Evolutionary conservation across 148 eudicot species (phyloP).

Genomic region (Fagopyrum tataricum): DNA sequence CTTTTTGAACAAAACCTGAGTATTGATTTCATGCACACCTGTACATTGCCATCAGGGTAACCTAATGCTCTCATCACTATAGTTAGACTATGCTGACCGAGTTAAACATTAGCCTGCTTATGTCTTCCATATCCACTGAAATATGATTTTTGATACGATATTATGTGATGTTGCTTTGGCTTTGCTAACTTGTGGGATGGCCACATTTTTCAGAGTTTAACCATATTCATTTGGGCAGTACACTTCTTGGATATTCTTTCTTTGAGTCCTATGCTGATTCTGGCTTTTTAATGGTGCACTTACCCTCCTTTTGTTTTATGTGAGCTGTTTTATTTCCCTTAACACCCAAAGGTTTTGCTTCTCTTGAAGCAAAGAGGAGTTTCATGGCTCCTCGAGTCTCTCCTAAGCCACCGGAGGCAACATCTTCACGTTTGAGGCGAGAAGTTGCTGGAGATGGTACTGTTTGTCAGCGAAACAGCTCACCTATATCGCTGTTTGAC

Average conservation of each 20-base stretch:
- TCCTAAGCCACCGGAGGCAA: slow-evolving; percentile 31
- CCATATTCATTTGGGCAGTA: background rate
- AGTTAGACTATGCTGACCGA: background rate
- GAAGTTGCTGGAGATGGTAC: slow-evolving; percentile 22
- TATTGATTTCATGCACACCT: background rate
- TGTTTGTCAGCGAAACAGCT: slow-evolving; percentile 20
- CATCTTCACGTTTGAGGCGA: slow-evolving; percentile 23
- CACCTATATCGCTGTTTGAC: slow-evolving; percentile 21
- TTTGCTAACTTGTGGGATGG: background rate
- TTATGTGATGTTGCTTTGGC: background rate
- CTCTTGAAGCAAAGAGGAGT: slow-evolving; percentile 88
- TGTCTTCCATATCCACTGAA: background rate
- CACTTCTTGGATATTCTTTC: background rate
- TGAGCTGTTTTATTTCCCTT: slow-evolving; percentile 24
- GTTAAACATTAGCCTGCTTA: background rate
- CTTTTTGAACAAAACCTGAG: background rate
- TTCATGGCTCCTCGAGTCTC: slow-evolving; percentile 65
- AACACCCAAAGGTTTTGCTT: slow-evolving; percentile 68
- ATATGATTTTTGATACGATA: background rate
- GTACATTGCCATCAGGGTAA: background rate
- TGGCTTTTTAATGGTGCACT: background rate
- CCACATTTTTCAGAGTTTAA: background rate
- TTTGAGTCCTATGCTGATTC: slow-evolving; percentile 3
- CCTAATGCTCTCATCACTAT: background rate
- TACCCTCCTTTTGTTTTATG: background rate